These are phyloP conservation scores for Lodderomyces orthopsilosis DNA, from an alignment of 1,139 yeast species.

Conservation along the genomic window DNA sequence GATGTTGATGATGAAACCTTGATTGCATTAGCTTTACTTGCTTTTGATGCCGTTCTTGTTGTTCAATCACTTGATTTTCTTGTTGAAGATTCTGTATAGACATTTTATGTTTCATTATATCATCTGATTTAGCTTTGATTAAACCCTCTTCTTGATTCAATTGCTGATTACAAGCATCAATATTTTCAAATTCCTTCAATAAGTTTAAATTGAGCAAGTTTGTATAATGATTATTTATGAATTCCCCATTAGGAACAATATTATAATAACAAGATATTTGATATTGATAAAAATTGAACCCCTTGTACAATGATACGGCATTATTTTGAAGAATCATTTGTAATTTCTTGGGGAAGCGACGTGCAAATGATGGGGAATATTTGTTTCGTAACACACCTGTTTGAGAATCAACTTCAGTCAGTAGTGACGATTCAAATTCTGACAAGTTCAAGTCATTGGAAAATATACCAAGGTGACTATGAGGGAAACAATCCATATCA, in stretches of 20 bases:
- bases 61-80: conserved; percentile 5
- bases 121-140: conserved; percentile 30
- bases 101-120: conserved; percentile 32
- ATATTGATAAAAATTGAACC: conserved; percentile 37
- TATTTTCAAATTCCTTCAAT: conserved; percentile 39
- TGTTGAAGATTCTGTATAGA: conserved; percentile 28
- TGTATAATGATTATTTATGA: conserved; percentile 38
- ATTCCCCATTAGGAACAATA: conserved; percentile 27
- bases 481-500: conserved; percentile 36
- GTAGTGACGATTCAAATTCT: conserved; percentile 30
- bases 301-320: conserved; percentile 35
- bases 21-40: conserved; percentile 10
- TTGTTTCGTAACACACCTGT: conserved; percentile 23
- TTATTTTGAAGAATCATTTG: conserved; percentile 35
- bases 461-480: conserved; percentile 30
- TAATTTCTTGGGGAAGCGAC: conserved; percentile 34
- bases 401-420: conserved; percentile 27
- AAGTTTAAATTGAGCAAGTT: conserved; percentile 37
- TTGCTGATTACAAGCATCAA: conserved; percentile 31
- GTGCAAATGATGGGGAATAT: conserved; percentile 21
- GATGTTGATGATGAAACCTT: conserved; percentile 2
- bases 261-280: conserved; percentile 44
- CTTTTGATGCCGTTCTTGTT: conserved; percentile 17
- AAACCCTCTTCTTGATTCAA: conserved; percentile 27
- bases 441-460: conserved; percentile 42